Base-by-base conservation (phyloP, 176 grass and related monocot genomes). In the Pharus latifolius region DNA sequence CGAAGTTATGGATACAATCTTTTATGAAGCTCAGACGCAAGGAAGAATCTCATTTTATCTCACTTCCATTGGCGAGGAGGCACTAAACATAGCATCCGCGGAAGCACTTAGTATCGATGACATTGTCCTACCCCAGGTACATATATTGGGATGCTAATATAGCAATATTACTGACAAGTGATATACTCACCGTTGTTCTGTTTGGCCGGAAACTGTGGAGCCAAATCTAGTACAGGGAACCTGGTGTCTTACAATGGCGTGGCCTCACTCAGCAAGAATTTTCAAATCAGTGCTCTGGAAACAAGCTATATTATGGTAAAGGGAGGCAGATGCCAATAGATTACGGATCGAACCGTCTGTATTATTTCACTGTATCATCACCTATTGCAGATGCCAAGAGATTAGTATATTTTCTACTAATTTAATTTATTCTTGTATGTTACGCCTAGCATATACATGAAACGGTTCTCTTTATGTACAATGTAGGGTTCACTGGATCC, bases 291-390 rank as follows among this genome's bases (percentile, higher is more conserved):
- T 91, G 84, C 64, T 99, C 94, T 63, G 90, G 95, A 1, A 99
- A 99, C 19, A 91, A 63, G 34, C 48, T 86, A 68, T 90, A 91
- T 70, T 91, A 94, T 34, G 95, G 90, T 54, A 99, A 94, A 91
- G 95, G 95, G 54, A 83, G 87, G 45, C 95, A 99, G 32, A 94
- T 99, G 95, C 95, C 90, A 17, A 99, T 99, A 29, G 90, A 99
- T 32, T 99, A 99, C 11, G 95, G 95, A 27, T 94, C 84, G 3
- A 94, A 80, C 41, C 81, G 79, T 33, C 79, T 99, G 70, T 94
- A 99, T 56, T 99, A 94, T 86, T 99, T 94, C 67, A 94, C 90
- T 0, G 84, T 99, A 35, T 99, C 95, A 22, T 99, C 95, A 1
- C 82, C 95, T 28, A 94, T 99, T 8, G 79, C 84, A n/a, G n/a